Base-by-base conservation (phyloP, 2,329 filamentous ascomycete species). In the Immersiporthe knoxdaviesiana region DNA sequence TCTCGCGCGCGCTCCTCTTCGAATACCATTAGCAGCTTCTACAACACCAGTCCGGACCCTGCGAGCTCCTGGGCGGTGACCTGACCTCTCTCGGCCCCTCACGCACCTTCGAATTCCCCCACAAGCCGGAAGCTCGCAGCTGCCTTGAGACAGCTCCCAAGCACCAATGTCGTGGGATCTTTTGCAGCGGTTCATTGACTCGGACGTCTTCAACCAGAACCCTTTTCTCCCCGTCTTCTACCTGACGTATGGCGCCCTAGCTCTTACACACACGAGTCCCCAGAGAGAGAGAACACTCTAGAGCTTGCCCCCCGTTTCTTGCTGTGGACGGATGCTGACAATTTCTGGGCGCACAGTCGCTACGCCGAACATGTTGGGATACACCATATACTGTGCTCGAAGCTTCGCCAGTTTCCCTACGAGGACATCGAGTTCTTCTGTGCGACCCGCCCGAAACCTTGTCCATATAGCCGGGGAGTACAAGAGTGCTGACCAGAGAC, bases 121-220 rank as follows among this genome's bases (percentile, higher is more conserved):
- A 72, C 74, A 58, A 52, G 16, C 44, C 47, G 32, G 30, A 39
- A 62, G 54, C 54, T n/a, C 52, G 54, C 60, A 35, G 47, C 67
- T 63, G 64, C 67, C 50, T 71, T 54, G 47, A 41, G 64, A 54
- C 56, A 73, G 71, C 73, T 72, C 71, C 71, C 73, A 71, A 74
- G 75, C 79, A 76, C 80, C 80, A 84, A 91, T 90, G 90, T 91
- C 90, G 84, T 95, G 92, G 92, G 91, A 94, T 85, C 86, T 96
- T 84, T 87, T 96, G 79, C 91, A 93, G 85, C 90, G 92, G 82
- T 94, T 95, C 88, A 90, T 96, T 84, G 92, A 95, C 87, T 94
- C 91, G 84, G 92, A 96, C 85, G 92, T 96, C 85, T 96, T 96
- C 87, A 95, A 94, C 84, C 91, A 92, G 83, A 91, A 95, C 82